Evolutionary conservation across 1,284 basidiomycete species (phyloP).

Genomic region (Hymenochaete sp.): DNA sequence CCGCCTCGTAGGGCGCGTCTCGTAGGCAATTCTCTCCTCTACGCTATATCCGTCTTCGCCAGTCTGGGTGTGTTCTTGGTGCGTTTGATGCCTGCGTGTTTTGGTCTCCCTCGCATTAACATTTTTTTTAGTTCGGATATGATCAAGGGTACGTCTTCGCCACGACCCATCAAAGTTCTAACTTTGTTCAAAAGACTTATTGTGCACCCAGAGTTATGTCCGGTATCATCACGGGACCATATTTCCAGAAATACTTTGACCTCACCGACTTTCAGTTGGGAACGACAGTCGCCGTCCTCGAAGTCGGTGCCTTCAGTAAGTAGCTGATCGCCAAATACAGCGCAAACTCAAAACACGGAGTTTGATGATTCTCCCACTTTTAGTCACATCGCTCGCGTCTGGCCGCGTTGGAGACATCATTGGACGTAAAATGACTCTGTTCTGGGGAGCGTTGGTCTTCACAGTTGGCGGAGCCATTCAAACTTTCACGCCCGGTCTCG

Average conservation of each 20-base stretch:
- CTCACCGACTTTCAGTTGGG: slow-evolving; percentile 49
- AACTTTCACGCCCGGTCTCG: slow-evolving; percentile 80
- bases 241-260: slow-evolving; percentile 79
- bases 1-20: slow-evolving; percentile 32
- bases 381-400: slow-evolving; percentile 85
- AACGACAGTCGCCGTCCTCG: slow-evolving; percentile 88
- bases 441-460: slow-evolving; percentile 82
- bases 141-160: slow-evolving; percentile 68
- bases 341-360: slow-evolving; percentile 11
- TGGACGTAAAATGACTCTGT: slow-evolving; percentile 82
- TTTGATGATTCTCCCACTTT: not conserved
- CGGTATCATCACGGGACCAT: slow-evolving; percentile 89
- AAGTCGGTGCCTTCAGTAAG: slow-evolving; percentile 87
- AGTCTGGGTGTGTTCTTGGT: slow-evolving; percentile 86
- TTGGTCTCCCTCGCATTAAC: slow-evolving; percentile 18
- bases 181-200: slow-evolving; percentile 22
- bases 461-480: slow-evolving; percentile 85
- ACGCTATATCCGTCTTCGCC: slow-evolving; percentile 76
- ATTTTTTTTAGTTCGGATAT: slow-evolving; percentile 67
- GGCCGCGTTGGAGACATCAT: slow-evolving; percentile 83
- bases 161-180: slow-evolving; percentile 12
- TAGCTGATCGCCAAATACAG: slow-evolving; percentile 1
- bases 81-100: slow-evolving; percentile 27
- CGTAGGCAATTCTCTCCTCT: slow-evolving; percentile 75
- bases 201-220: slow-evolving; percentile 63